phyloP scores from a whole-genome alignment of 345 rosid species.

The Turnera subulata region DNA sequence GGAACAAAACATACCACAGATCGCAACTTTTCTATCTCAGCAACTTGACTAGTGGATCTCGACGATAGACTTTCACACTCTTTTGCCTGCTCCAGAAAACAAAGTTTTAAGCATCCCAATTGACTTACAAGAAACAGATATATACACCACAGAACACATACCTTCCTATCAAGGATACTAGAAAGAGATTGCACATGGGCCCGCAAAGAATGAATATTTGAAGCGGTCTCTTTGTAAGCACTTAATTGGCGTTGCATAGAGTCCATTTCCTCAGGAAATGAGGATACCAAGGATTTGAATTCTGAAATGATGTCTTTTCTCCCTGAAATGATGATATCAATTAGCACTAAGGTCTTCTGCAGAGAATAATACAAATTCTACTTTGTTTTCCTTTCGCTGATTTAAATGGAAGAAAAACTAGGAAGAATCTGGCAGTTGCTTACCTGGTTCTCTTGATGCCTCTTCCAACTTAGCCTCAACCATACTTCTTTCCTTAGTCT shows the following conservation, averaged over 20 bases:
- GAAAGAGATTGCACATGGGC: slow-evolving; percentile 82
- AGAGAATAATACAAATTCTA: slow-evolving; percentile 12
- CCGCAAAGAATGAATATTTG: slow-evolving; percentile 69
- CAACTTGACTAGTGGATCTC: slow-evolving; percentile 53
- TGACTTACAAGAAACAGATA: slow-evolving; percentile 7
- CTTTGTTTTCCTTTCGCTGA: too few species aligned
- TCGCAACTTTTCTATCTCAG: slow-evolving; percentile 58
- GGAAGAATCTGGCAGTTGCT: slow-evolving; percentile 3
- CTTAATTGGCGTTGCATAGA: slow-evolving; percentile 75
- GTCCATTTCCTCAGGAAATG: slow-evolving; percentile 90
- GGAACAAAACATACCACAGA: slow-evolving; percentile 52
- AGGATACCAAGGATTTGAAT: slow-evolving; percentile 76
- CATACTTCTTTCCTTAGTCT: slow-evolving; percentile 49
- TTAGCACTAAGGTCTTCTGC: slow-evolving; percentile 18
- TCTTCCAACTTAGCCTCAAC: slow-evolving; percentile 63
- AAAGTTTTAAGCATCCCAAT: slow-evolving; percentile 10
- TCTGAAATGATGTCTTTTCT: slow-evolving; percentile 81
- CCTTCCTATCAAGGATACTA: slow-evolving; percentile 64
- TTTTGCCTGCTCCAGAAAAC: slow-evolving; percentile 51
- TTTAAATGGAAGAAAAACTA: slow-evolving; percentile 3
- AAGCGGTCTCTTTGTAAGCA: slow-evolving; percentile 65
- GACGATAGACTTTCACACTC: slow-evolving; percentile 55
- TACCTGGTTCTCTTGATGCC: slow-evolving; percentile 74
- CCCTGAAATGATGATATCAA: slow-evolving; percentile 46
- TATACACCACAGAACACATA: slow-evolving; percentile 22